Evolutionary conservation across 805 yeast species (phyloP), one percentile per base, ranked within the genome.

Genomic region (Cyberlindnera suaveolens): DNA sequence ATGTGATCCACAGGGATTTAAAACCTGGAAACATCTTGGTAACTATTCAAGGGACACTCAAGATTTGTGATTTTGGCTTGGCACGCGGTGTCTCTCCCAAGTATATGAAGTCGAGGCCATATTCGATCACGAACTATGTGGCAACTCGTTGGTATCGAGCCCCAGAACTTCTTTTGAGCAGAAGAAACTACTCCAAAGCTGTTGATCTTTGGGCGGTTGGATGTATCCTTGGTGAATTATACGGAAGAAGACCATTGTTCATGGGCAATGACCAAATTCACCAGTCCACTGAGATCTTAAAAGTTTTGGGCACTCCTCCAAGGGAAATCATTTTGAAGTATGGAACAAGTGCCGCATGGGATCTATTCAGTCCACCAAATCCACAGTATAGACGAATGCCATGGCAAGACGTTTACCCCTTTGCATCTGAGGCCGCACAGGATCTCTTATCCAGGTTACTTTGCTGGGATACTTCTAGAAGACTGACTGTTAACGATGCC

Each of bases 131-230:
- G 10, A 82, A 79, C 52, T 90, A 90, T 58, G 96, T 90, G 19
- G 96, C 96, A 0, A 90, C 97, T 0, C 67, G 97, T 45, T 90
- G 96, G 96, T 90, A 90, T 57, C 70, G 98, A 36, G 96, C 97
- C 0, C 98, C 98, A 0, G 98, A 90, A 56, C 69, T 90, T 38
- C 76, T 90, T 36, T 62, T 89, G 30, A 73, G 85, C 10, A 70
- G 74, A 44, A 72, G 70, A 40, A 56, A 52, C 15, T 87, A 87
- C 57, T 73, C 79, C 4, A 83, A 83, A 44, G 71, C 77, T 3
- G 83, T 90, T 38, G 98, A 90, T 61, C 70, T 90, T 69, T 90
- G 98, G 98, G 89, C 96, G 0, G 78, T 82, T 9, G 98, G 97
- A 1, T 90, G 97, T 57, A 88, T 90, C 9, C 64, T 89, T 46